These are phyloP conservation scores for Dioscorea alata DNA, from an alignment of 106 monocot genomes.

Conservation along the genomic window DNA sequence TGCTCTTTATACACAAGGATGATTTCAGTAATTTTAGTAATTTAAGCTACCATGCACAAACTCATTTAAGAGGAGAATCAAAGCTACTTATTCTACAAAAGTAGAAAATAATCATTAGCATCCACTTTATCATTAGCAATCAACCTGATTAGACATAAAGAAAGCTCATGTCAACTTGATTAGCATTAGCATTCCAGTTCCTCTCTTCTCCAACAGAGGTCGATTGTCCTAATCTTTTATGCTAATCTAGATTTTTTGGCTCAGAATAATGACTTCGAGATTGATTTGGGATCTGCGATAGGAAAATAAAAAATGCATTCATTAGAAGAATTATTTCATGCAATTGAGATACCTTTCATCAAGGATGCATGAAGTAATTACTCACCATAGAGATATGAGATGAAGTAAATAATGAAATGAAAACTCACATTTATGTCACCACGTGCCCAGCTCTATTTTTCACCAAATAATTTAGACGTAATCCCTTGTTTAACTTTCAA, in stretches of 20 bases:
- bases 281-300: neutral
- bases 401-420: neutral
- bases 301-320: neutral
- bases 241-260: slow-evolving; percentile 19
- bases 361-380: neutral
- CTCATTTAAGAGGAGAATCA: no score
- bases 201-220: slow-evolving; percentile 49
- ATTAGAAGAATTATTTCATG: neutral
- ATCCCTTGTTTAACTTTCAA: slow-evolving; percentile 27
- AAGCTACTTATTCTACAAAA: no score
- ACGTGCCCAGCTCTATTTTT: slow-evolving; percentile 34
- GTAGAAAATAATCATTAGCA: no score
- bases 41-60: no score
- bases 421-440: slow-evolving; percentile 27
- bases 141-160: no score
- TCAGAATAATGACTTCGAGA: slow-evolving; percentile 6
- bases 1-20: no score
- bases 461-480: slow-evolving; percentile 24
- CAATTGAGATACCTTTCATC: neutral
- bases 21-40: no score
- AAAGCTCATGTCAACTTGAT: no score
- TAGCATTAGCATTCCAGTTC: slow-evolving; percentile 83
- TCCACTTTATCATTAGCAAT: no score
- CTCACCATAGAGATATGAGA: neutral
- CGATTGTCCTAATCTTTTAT: slow-evolving; percentile 24